phyloP scores from a whole-genome alignment of 2,329 filamentous ascomycete genomes.

The Stagonosporopsis rhizophila region DNA sequence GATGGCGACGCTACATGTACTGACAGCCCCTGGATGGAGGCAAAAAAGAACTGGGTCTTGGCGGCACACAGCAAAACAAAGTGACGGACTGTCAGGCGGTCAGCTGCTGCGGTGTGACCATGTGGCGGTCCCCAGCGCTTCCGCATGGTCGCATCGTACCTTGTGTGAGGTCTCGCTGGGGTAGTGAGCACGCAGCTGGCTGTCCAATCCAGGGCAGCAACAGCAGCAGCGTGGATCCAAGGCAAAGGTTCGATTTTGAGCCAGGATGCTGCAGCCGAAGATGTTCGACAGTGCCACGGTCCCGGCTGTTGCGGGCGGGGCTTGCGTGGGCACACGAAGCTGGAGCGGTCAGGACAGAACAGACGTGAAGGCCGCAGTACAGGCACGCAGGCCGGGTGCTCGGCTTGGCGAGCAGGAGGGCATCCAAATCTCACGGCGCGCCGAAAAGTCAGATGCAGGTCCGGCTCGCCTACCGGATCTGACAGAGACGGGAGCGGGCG shows the following conservation, averaged over 20 bases:
- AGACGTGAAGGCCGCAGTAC: background rate
- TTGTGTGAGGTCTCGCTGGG: conserved; percentile 27
- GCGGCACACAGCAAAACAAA: conserved; percentile 23
- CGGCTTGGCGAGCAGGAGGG: conserved; percentile 12
- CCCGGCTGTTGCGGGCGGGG: conserved; percentile 24
- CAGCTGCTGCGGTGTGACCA: conserved; percentile 37
- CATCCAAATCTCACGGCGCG: conserved; percentile 8
- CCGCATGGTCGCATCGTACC: conserved; percentile 34
- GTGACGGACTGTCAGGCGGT: conserved; percentile 45
- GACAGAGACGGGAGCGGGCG: conserved; percentile 16
- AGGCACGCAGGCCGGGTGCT: conserved; percentile 4
- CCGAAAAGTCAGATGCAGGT: conserved; percentile 12
- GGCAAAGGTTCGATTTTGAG: conserved; percentile 33
- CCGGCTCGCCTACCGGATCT: conserved; percentile 31
- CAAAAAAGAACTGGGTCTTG: conserved; percentile 29
- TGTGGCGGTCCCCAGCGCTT: conserved; percentile 27
- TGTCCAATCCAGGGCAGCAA: conserved; percentile 20
- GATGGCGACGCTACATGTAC: conserved; percentile 38
- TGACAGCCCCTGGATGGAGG: conserved; percentile 42
- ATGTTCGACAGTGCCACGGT: conserved; percentile 33
- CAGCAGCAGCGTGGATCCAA: conserved; percentile 29
- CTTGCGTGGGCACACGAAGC: conserved; percentile 26
- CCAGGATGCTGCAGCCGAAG: conserved; percentile 30
- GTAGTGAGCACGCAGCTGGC: conserved; percentile 19
- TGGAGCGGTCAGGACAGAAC: conserved; percentile 23